Evolutionary conservation across 768 basidiomycete genomes (phyloP).

Genomic region (Calocybe gangraenosa): DNA sequence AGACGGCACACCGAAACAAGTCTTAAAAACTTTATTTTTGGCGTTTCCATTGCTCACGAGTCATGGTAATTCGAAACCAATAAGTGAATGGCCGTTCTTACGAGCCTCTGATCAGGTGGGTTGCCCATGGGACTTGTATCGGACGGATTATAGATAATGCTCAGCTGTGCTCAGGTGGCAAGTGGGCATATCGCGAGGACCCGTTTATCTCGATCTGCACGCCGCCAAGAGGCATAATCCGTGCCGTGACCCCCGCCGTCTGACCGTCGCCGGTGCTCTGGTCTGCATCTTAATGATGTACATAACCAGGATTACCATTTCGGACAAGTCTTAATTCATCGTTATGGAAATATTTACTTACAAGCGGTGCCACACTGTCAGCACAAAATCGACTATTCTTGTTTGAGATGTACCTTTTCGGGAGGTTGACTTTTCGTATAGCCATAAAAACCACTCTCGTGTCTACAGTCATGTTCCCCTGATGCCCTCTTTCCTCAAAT

Average conservation of each 20-base stretch:
- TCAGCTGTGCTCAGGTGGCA: not conserved
- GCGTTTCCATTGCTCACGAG: conserved; percentile 2
- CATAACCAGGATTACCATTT: conserved; percentile 26
- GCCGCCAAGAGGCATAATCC: conserved; percentile 11
- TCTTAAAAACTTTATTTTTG: conserved; percentile 16
- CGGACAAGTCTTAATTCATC: conserved; percentile 27
- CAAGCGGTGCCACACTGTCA: conserved; percentile 26
- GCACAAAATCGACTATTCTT: conserved; percentile 22
- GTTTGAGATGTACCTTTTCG: conserved; percentile 34
- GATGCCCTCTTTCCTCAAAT: conserved; percentile 13
- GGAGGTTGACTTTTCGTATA: conserved; percentile 23
- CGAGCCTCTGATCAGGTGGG: conserved; percentile 11
- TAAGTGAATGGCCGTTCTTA: conserved; percentile 1
- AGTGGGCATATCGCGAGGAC: not conserved
- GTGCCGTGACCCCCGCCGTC: conserved; percentile 20
- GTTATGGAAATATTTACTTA: conserved; percentile 30
- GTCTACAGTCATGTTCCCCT: conserved; percentile 8
- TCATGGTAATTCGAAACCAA: not conserved
- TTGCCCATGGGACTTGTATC: conserved; percentile 10
- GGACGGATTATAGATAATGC: not conserved
- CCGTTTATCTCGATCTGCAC: conserved; percentile 10
- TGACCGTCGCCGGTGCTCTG: conserved; percentile 21
- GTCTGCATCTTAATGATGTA: conserved; percentile 12
- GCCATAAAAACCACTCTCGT: conserved; percentile 28
- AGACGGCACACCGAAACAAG: conserved; percentile 6